phyloP scores from a whole-genome alignment of 2,329 filamentous ascomycete genomes.

The Magnaporthiopsis poae region DNA sequence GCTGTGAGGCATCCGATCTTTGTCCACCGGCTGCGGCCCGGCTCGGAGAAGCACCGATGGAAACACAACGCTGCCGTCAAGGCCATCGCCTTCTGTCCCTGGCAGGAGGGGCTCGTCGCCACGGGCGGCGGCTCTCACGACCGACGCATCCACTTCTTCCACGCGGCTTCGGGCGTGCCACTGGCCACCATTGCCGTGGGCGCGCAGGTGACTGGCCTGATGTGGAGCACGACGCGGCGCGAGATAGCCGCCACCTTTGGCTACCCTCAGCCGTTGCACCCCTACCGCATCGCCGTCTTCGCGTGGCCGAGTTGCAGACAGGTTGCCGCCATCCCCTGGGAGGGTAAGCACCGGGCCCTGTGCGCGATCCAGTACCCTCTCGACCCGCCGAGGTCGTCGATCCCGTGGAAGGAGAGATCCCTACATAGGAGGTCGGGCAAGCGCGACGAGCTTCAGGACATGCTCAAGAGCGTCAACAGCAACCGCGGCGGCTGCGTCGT shows the following conservation, averaged over 20 bases:
- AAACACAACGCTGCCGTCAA: conserved; percentile 82
- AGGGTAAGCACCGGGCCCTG: conserved; percentile 65
- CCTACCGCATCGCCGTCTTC: conserved; percentile 82
- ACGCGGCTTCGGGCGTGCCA: conserved; percentile 70
- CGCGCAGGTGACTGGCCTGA: conserved; percentile 83
- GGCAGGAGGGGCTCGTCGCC: conserved; percentile 77
- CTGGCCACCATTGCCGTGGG: conserved; percentile 86
- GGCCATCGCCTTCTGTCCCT: conserved; percentile 92
- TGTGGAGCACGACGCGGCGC: conserved; percentile 76
- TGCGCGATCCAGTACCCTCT: conserved; percentile 79
- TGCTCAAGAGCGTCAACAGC: neutral
- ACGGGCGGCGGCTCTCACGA: conserved; percentile 91
- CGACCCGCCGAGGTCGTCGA: conserved; percentile 19
- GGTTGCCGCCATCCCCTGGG: conserved; percentile 77
- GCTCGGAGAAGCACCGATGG: conserved; percentile 62
- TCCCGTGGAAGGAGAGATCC: neutral
- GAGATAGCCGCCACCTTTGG: conserved; percentile 93
- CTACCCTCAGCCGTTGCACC: conserved; percentile 82
- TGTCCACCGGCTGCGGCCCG: conserved; percentile 32
- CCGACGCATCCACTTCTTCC: conserved; percentile 91
- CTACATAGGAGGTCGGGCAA: conserved; percentile 14
- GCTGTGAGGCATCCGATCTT: neutral
- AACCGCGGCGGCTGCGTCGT: conserved; percentile 58
- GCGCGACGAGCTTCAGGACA: neutral
- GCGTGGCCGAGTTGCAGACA: conserved; percentile 87